These are phyloP conservation scores for Phytophthora kernoviae DNA, from an alignment of 352 stramenopile species.

Conservation along the genomic window DNA sequence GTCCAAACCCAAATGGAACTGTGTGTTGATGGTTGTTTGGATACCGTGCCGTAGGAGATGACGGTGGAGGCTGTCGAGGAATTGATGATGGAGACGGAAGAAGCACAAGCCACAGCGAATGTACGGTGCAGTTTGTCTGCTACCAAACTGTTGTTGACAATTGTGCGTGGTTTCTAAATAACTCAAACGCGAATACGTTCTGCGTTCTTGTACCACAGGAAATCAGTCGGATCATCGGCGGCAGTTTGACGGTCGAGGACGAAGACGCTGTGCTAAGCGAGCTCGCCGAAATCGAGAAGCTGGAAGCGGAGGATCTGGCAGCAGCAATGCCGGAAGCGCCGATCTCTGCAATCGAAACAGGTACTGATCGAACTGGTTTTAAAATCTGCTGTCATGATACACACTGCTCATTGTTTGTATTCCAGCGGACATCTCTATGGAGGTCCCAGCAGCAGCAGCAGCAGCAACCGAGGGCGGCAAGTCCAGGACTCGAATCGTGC, in stretches of 20 bases:
- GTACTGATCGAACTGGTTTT: constrained; percentile 22
- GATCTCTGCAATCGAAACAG: constrained; percentile 41
- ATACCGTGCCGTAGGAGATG: constrained; percentile 67
- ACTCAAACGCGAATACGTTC: not conserved
- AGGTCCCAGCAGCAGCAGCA: constrained; percentile 16
- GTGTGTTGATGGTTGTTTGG: constrained; percentile 3
- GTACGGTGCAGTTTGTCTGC: constrained; percentile 38
- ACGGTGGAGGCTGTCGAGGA: constrained; percentile 87
- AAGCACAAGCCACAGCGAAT: constrained; percentile 78
- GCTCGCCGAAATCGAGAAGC: constrained; percentile 81
- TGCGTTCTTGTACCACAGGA: constrained; percentile 49
- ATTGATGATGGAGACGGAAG: constrained; percentile 88
- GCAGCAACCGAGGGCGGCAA: constrained; percentile 16
- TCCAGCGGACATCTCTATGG: constrained; percentile 16
- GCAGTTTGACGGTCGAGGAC: constrained; percentile 79
- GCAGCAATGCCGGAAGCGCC: constrained; percentile 68
- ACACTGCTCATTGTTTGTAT: not conserved
- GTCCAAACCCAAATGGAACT: too few relatives aligned
- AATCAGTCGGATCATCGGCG: constrained; percentile 84
- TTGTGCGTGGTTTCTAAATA: too few relatives aligned
- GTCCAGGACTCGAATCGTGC: constrained; percentile 15
- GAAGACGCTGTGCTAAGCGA: constrained; percentile 87
- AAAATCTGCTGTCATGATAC: not conserved
- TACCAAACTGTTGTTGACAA: too few relatives aligned
- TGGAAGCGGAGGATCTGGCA: constrained; percentile 64